Conservation (phyloP, 2,329 filamentous ascomycete species). For the Botrytis cinerea region DNA sequence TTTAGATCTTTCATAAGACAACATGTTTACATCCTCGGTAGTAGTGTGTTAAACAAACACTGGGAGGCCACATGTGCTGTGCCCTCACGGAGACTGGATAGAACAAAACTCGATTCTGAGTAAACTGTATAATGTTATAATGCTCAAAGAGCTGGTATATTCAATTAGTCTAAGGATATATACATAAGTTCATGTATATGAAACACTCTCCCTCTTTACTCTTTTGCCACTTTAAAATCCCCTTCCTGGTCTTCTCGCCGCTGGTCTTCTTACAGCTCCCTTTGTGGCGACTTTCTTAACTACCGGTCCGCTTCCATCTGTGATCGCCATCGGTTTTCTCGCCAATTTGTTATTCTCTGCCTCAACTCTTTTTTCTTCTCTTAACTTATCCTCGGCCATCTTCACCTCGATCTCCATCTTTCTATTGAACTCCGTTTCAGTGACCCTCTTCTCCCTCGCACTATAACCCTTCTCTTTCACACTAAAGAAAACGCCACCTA, state of each 20-base stretch:
- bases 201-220: neutral
- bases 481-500: conserved; percentile 96
- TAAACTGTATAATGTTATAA: neutral
- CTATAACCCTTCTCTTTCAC: conserved; percentile 98
- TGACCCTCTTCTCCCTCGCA: conserved; percentile 78
- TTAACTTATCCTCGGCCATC: conserved; percentile 82
- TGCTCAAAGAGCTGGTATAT: conserved; percentile 9
- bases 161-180: neutral
- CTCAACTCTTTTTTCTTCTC: conserved; percentile 58
- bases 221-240: conserved; percentile 19
- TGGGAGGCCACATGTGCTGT: too few relatives aligned
- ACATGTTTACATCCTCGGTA: neutral
- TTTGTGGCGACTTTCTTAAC: conserved; percentile 24
- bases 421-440: conserved; percentile 87
- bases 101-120: neutral
- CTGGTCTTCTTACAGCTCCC: conserved; percentile 25
- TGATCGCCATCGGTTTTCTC: conserved; percentile 43
- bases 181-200: neutral
- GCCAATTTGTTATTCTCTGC: conserved; percentile 51
- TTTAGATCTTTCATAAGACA: neutral
- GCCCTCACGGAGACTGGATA: neutral
- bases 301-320: conserved; percentile 10
- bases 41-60: neutral
- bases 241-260: conserved; percentile 22
- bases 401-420: conserved; percentile 92